Percentiles rank a stretch among this genome's conserved stretches.
Evolutionary conservation across 257 asterid species (phyloP).

Genomic region (Solanum gracilifrons): DNA sequence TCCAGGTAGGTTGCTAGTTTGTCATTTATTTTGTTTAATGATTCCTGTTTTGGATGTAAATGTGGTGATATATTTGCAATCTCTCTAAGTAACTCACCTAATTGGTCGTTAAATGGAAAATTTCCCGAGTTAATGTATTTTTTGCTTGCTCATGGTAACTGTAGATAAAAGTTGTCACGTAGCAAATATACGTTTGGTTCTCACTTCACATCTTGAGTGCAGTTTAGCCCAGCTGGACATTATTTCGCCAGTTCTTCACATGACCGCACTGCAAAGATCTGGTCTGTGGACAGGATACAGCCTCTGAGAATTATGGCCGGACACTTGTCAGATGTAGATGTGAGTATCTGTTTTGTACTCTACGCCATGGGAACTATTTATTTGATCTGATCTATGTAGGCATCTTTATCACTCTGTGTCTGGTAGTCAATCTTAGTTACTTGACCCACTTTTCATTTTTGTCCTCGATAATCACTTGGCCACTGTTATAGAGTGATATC

Average conservation of each 20-base stretch:
- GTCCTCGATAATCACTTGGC: background rate
- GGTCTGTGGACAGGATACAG: conserved; percentile 89
- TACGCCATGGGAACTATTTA: background rate
- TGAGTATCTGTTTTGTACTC: conserved; percentile 26
- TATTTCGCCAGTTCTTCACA: conserved; percentile 99
- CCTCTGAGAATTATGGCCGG: conserved; percentile 98
- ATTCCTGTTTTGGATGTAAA: background rate
- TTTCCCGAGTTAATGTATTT: background rate
- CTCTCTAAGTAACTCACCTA: background rate
- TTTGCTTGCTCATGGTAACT: background rate
- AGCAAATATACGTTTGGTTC: background rate
- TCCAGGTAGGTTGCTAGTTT: conserved; percentile 41
- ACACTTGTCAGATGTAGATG: conserved; percentile 96
- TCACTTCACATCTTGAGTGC: conserved; percentile 20
- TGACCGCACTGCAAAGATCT: conserved; percentile 94
- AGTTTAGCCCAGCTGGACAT: conserved; percentile 96
- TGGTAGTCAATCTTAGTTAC: background rate
- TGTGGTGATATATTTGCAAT: background rate
- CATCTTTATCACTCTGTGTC: background rate
- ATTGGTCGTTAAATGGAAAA: background rate
- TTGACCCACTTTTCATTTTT: background rate
- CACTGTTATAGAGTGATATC: background rate
- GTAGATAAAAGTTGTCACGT: background rate
- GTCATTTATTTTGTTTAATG: background rate
- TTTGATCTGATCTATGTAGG: background rate